A percentile compares a stretch with the other conserved stretches of the same genome.
These are phyloP conservation scores for Astraeus odoratus DNA, from an alignment of 768 basidiomycete genomes.

Conservation along the genomic window DNA sequence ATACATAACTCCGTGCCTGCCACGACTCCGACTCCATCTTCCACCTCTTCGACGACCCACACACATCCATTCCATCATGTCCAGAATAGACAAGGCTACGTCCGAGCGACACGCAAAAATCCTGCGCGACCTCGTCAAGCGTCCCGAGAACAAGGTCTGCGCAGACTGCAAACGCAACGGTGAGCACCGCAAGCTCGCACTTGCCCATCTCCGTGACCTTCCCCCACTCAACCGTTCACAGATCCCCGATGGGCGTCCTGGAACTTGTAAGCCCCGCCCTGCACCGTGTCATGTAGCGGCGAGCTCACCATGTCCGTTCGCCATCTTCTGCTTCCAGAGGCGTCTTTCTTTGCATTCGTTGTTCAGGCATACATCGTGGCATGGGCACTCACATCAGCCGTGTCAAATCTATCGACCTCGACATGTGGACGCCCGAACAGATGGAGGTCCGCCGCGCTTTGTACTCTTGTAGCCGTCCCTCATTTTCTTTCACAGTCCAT, in stretches of 20 bases:
- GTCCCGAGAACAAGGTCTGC: constrained; percentile 88
- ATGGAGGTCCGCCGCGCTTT: constrained; percentile 61
- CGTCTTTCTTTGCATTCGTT: constrained; percentile 92
- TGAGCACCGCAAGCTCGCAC: too few relatives aligned
- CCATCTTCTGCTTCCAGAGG: constrained; percentile 44
- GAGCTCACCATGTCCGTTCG: neutral
- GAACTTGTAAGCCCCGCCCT: constrained; percentile 65
- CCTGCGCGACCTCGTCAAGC: constrained; percentile 82
- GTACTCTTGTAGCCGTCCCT: neutral
- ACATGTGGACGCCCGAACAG: constrained; percentile 96
- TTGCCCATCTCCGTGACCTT: too few relatives aligned
- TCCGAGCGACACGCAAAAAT: constrained; percentile 73
- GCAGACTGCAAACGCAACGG: constrained; percentile 97
- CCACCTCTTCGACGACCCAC: neutral
- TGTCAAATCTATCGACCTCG: constrained; percentile 95
- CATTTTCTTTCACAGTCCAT: constrained; percentile 45
- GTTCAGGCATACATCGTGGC: constrained; percentile 93
- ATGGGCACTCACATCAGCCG: constrained; percentile 99
- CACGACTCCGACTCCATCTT: neutral
- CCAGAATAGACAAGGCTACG: constrained; percentile 75
- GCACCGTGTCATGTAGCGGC: neutral
- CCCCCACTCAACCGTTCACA: constrained; percentile 31
- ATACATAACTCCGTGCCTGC: neutral
- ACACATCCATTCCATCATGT: constrained; percentile 21
- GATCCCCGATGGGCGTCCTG: constrained; percentile 98